Base-by-base conservation (phyloP, 805 yeast genomes). In the Groenewaldozyma tartarivorans region DNA sequence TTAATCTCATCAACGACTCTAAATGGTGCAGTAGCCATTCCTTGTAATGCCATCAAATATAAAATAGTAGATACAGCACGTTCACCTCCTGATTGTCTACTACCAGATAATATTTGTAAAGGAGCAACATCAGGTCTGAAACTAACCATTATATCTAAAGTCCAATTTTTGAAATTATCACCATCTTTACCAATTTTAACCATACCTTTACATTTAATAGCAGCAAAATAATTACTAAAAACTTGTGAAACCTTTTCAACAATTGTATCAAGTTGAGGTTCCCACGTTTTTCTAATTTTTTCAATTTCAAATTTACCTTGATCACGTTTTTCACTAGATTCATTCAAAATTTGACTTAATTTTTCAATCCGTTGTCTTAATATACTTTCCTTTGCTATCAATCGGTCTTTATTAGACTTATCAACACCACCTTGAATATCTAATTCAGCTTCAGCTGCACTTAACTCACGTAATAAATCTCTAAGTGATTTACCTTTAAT, bases 1-100 rank as follows among this genome's bases (percentile, higher is more conserved):
- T 92, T 92, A 47, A 92, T 94, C 66, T 92, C 99, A 62, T 92
- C 99, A 5, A 92, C 96, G 2, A 90, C 88, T 55, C 97, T 69
- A 55, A 92, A 86, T 6, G 98, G 97, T 0, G 96, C 85, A 21
- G 73, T 72, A 0, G 96, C 79, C 43, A 82, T 69, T 7, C 87
- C 90, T 63, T 92, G 99, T 47, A 92, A 66, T 1, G 97, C 79
- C 69, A 92, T 83, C 55, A 92, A 73, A 57, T 82, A 92, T 39
- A 88, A 74, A 2, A 90, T 90, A 0, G 97, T 92, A 0, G 96
- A 80, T 0, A 92, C 95, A 1, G 97, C 94, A 54, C 95, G 75
- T 60, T 92, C 99, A 38, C 99, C 99, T 42, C 99, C 99, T 1
- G 96, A 85, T 58, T 92, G 98, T 2, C 90, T 76, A 43, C 81